Base-by-base conservation (phyloP, 768 basidiomycete species). In the Leucosporidium creatinivorum region DNA sequence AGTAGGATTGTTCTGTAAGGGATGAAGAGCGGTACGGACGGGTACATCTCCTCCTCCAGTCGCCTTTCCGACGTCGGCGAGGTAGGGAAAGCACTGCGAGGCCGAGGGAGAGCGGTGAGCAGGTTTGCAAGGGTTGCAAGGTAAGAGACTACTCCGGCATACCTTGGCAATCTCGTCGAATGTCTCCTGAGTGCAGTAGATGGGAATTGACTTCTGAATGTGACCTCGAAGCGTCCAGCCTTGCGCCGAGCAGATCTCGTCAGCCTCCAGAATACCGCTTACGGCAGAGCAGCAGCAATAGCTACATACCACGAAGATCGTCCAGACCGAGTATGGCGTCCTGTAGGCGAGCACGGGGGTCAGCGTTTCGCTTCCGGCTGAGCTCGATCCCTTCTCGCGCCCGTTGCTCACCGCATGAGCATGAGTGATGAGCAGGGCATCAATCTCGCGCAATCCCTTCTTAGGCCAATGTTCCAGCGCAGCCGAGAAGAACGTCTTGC, bases 311-410 rank as follows among this genome's bases (percentile, higher is more conserved):
- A 81, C 91, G 82, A 48, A 93, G 80, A 77, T 94, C 92, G 78
- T 94, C 92, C 65, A 94, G 78, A 4, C 92, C 92, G 74, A 91
- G 91, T 81, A 91, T 89, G 9, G 92, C 91, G 65, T 80, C 79
- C 69, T 77, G 74, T n/a, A 23, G 33, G 4, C 39, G 15, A 26
- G 5, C 18, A 52, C 33, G 7, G 15, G 48, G 19, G 21, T 52
- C 39, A 33, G 30, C 18, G 51, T 18, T 13, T 44, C 33, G 19
- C 21, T 23, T 49, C 28, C 28, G 17, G 47, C 26, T 4, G 4
- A 8, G 21, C 26, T 47, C 12, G 21, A 49, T 6, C 19, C 7
- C 48, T 18, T 17, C 30, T 8, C 4, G 74, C 70, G 6, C 21
- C 1, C 82, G 65, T 52, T 23, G 51, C 44, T 44, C 19, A 69